Evolutionary conservation across 2,329 filamentous ascomycete species (phyloP), one percentile per base, ranked within the genome.

Genomic region (Graphiopsis chlorocephala): DNA sequence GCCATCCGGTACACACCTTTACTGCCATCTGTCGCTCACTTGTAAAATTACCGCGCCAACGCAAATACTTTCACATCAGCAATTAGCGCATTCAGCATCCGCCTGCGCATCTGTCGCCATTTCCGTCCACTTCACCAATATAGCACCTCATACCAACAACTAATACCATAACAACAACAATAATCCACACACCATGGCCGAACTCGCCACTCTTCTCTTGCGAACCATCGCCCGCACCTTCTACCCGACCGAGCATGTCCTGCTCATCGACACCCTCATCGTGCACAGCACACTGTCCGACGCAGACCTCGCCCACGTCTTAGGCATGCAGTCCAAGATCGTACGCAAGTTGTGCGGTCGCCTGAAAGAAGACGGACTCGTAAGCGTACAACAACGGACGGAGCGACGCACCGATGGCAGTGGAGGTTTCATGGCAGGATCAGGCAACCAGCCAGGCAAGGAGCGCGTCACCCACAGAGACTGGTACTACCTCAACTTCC

Each of bases 401-500:
- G 75, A 76, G 65, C 72, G 72, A 17, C 69, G 73, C 4, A 74
- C 74, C 25, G 75, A 77, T 64, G 74, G 72, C 55, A 71, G 68
- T 20, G 68, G 66, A 20, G 66, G 68, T 25, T 68, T 66, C 55
- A 70, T 68, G 52, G 25, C 60, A 12, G 60, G 60, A 29, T 66
- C 68, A 45, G 65, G 63, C 38, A 63, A 64, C 50, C 64, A 71
- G 63, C 65, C 68, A 29, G 72, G 71, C 29, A 76, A 76, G 53
- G 74, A 77, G 63, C 70, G 76, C n/a, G 59, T 75, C 26, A 72
- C 71, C 31, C 69, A 74, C 75, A 87, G 92, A 72, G 96, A 94
- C 68, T 99, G 97, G 84, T 99, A 96, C 81, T 99, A 92, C 79
- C 94, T 99, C 76, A 93, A 97, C 76, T 96, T 96, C 74, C 92